Evolutionary conservation across 768 basidiomycete genomes (phyloP), one percentile per base, ranked within the genome.

Genomic region (Lactifluus pinguis): DNA sequence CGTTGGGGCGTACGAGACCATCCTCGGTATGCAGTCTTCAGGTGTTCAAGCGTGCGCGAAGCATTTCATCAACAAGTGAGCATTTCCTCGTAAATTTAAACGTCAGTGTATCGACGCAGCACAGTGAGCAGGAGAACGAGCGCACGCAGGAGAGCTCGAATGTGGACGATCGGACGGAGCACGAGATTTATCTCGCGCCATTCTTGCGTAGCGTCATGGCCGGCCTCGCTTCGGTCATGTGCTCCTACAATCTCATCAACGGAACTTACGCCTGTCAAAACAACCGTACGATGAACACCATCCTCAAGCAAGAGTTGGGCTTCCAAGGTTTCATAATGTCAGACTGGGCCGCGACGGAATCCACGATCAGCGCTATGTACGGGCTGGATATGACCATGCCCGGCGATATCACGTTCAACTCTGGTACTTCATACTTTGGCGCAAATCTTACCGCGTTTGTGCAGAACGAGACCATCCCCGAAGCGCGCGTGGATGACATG

Each of bases 21-120:
- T 95, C 55, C 74, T 89, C 17, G 93, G 93, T 7, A 72, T 95
- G 74, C 93, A 97, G 69, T 67, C 75, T 25, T 79, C 74, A 9
- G 93, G 93, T 42, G 87, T 93, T 0, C 89, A 92, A 69, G 90
- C 92, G 0, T 90, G 87, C 61, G 90, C 89, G 11, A 94, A 94
- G 72, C 92, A 94, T 71, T 82, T 79, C 53, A 79, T 92, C 63
- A 83, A 85, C 72, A 89, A 89, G 86, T 87, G 57, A 39, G 81
- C 75, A 17, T 3, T 36, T 17, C 10, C n/a, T 41, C 49, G 10
- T 4, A 2, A 2, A 4, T 30, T 15, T 44, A 29, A 30, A 52
- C 32, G 8, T 25, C 25, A 25, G 25, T 25, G 25, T 25, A 25
- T 25, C 11, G 6, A 41, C 25, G 1, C 14, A 17, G n/a, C 10